Evolutionary conservation across 2,329 filamentous ascomycete species (phyloP), one percentile per base, ranked within the genome.

Genomic region (Lasiodiplodia theobromae): DNA sequence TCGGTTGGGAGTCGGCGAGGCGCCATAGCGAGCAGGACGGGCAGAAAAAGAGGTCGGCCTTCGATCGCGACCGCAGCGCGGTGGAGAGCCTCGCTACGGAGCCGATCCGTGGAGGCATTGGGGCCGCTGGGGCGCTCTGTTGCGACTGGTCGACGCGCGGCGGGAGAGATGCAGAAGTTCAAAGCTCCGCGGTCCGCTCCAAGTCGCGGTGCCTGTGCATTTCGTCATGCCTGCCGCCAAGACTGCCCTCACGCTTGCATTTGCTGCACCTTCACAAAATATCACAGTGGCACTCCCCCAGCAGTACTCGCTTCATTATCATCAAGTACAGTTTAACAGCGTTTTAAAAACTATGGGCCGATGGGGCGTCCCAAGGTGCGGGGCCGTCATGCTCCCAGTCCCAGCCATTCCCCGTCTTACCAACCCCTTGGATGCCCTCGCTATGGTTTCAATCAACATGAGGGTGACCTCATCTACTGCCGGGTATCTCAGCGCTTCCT

Each of bases 41-140:
- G 73, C 71, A 71, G 70, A 68, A 44, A 71, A 70, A 60, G 74
- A 69, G 71, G 66, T 75, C 74, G 74, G 76, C 74, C 69, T 72
- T 70, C 73, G 60, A 71, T 72, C 69, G 71, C 70, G 67, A 62
- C 52, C 65, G 71, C 69, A 72, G 71, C 66, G 74, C 68, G 56
- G 70, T 71, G 69, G 72, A 73, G 71, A 72, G 71, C 74, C 76
- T 78, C 74, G 73, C 73, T 75, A 74, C 76, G 70, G 73, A 76
- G 69, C 75, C 73, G 75, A 77, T 75, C 77, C 79, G 80, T 78
- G 75, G 78, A 81, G 79, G 79, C 80, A 82, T 82, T 75, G 75
- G 70, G 72, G 70, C 40, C 51, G 44, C 40, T 23, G 31, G 62
- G 62, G 62, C 49, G 68, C 40, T 47, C n/a, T 23, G 52, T 34